Base-by-base conservation (phyloP, 768 basidiomycete genomes). In the Sarcodon aspratus region DNA sequence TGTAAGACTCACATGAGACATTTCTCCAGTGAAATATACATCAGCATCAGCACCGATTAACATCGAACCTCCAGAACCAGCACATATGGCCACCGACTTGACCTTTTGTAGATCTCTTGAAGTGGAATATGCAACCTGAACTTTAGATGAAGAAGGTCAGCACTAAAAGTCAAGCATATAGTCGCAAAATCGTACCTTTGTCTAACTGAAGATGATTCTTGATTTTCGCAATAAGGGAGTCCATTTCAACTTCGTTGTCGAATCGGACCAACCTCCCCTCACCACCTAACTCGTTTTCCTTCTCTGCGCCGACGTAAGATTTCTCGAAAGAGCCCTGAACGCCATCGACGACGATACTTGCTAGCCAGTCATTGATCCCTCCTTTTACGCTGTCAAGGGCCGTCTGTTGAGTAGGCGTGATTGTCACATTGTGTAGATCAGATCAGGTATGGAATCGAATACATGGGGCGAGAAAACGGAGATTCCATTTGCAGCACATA, bases 321-420 rank as follows among this genome's bases (percentile, higher is more conserved):
- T 27, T 27, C 36, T 56, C 54, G 17, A 53, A 54, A 33, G 40
- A 9, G 40, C 40, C 40, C 1, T 15, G 40, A 9, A 27, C 40
- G 13, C 17, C 13, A 17, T 9, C 27, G 7, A 15, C 17, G 40
- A 42, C 40, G 40, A 42, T 42, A 42, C 27, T 27, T 1, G 79
- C 85, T 12, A 93, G 75, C 87, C 88, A 96, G 65, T 94, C 91
- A 59, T 95, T 96, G 47, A 95, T 78, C 0, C 95, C 94, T 6
- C 78, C 86, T 56, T 76, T 73, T 1, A 87, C 80, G n/a, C 73
- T 74, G 66, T 98, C 95, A 13, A 96, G 73, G 0, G 90, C 79
- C 0, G 87, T 90, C 21, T 27, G 21, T 27, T 27, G 21, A 27
- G 21, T 5, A 27, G 21, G 21, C 21, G 5, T 5, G 21, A 27